A percentile compares a stretch with the other conserved stretches of the same genome.
phyloP scores from a whole-genome alignment of 176 grass and related monocot genomes.

The Saccharum spontaneum region DNA sequence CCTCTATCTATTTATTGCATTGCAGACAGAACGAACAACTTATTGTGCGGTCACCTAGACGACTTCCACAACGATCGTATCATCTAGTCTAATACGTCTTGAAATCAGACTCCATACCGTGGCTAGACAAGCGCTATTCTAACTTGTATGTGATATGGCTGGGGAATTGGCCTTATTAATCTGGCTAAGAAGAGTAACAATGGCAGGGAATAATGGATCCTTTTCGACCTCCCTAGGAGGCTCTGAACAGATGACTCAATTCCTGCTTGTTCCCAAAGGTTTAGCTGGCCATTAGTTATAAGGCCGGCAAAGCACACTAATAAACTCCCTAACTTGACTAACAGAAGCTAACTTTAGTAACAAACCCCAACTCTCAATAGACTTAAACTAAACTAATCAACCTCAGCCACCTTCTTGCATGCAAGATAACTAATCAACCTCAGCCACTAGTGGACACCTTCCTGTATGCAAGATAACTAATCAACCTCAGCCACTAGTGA shows the following conservation, averaged over 20 bases:
- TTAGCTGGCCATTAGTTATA: background rate
- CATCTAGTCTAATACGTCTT: background rate
- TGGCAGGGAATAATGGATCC: background rate
- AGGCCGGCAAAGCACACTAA: background rate
- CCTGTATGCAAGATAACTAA: background rate
- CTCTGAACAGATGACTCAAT: background rate
- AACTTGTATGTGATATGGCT: background rate
- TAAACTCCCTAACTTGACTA: background rate
- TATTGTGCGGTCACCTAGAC: background rate
- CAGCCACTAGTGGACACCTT: background rate
- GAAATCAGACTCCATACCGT: background rate
- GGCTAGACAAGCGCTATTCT: background rate
- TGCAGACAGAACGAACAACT: background rate
- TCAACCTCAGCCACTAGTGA: background rate
- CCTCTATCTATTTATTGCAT: background rate
- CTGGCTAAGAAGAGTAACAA: background rate
- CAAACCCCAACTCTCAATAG: background rate
- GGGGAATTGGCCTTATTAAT: background rate
- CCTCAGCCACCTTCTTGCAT: background rate
- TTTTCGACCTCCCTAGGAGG: background rate
- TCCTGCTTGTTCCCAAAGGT: background rate
- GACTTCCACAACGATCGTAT: background rate
- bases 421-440: background rate
- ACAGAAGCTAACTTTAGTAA: background rate
- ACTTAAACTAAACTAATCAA: background rate